A percentile compares a stretch with the other conserved stretches of the same genome.
Conservation (phyloP, 768 basidiomycete species). For the Daedalea quercina region DNA sequence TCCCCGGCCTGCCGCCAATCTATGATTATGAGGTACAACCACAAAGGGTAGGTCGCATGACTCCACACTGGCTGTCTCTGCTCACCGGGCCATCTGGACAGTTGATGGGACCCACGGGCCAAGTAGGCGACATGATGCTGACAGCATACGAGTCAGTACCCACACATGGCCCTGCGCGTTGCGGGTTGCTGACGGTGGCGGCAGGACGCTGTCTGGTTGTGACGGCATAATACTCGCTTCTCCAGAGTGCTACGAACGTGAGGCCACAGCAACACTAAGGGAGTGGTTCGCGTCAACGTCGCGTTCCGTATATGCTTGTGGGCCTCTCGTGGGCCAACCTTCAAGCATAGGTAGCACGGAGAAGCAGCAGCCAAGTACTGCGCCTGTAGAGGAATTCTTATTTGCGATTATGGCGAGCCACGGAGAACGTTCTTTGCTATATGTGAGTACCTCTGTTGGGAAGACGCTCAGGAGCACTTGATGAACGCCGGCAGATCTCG, state of each 20-base stretch:
- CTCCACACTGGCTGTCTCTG: not conserved
- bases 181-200: not conserved
- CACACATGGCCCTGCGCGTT: not conserved
- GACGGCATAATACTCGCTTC: conserved; percentile 7
- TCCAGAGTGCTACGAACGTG: conserved; percentile 9
- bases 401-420: conserved; percentile 3
- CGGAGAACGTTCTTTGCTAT: conserved; percentile 15
- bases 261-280: conserved; percentile 1
- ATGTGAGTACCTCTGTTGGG: conserved; percentile 10
- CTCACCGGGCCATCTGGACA: not conserved
- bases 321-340: not conserved
- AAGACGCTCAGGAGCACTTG: too few species aligned
- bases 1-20: conserved; percentile 17
- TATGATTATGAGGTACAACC: conserved; percentile 16
- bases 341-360: too few species aligned
- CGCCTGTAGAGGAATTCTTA: conserved; percentile 3
- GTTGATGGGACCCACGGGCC: not conserved
- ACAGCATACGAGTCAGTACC: conserved; percentile 8
- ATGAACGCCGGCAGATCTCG: conserved; percentile 7
- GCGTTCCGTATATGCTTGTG: conserved; percentile 2
- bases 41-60: conserved; percentile 15
- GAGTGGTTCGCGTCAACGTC: conserved; percentile 4
- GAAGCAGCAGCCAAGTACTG: not conserved
- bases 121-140: conserved; percentile 3
- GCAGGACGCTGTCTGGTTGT: conserved; percentile 7